A percentile compares a stretch with the other conserved stretches of the same genome.
These are phyloP conservation scores for Macrolepiota dolichaula DNA, from an alignment of 768 basidiomycete genomes.

Conservation along the genomic window DNA sequence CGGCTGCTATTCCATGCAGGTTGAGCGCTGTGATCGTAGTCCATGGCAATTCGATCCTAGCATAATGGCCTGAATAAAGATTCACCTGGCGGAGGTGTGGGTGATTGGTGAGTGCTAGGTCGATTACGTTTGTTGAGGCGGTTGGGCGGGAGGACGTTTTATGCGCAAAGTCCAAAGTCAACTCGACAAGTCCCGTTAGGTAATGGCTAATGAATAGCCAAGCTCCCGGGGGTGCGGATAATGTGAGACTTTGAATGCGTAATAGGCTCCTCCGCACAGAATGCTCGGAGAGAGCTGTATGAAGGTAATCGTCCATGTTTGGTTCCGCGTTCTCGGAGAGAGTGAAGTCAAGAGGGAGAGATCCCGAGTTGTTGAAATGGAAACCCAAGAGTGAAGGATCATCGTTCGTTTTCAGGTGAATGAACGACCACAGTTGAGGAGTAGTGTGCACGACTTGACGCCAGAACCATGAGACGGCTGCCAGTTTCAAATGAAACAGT, in stretches of 20 bases:
- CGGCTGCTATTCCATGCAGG: not conserved
- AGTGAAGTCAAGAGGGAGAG: not conserved
- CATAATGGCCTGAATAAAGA: not conserved
- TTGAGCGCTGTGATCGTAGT: not conserved
- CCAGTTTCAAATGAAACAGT: not conserved
- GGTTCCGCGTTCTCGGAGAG: not conserved
- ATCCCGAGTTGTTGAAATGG: not conserved
- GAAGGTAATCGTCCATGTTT: not conserved
- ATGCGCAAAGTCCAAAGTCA: not conserved
- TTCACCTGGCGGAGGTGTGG: not conserved
- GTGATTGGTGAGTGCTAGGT: not conserved
- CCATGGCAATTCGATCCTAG: not conserved
- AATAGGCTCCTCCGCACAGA: not conserved
- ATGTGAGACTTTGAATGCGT: not conserved
- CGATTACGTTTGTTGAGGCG: not conserved
- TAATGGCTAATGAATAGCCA: not conserved
- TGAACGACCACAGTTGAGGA: not conserved
- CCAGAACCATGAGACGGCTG: not conserved
- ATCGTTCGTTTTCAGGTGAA: not conserved
- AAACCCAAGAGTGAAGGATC: not conserved
- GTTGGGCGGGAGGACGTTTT: not conserved
- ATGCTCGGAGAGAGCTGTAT: not conserved
- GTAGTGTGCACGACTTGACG: not conserved
- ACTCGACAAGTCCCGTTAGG: not conserved
- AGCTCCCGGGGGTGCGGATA: not conserved